Base-by-base conservation (phyloP, 2,329 filamentous ascomycete species). In the Paradendryphiella salina region DNA sequence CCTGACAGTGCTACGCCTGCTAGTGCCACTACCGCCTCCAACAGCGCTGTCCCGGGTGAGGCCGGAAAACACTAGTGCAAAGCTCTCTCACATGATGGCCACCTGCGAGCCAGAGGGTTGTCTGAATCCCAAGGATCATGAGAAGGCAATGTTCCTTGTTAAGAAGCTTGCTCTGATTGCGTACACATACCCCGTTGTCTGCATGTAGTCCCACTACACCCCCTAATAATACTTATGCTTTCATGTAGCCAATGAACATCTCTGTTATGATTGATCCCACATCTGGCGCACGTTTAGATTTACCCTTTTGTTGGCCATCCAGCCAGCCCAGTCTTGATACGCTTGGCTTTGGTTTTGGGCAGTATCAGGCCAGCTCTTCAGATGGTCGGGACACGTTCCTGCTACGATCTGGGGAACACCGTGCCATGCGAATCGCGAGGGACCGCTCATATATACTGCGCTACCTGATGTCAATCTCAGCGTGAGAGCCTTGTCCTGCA, bases 261-360 rank as follows among this genome's bases (percentile, higher is more conserved):
- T 13, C 3, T 29, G 9, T 14, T 41, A 11, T 33, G 15, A 23
- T 61, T 23, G 63, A 51, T 84, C 82, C 66, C 77, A 83, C 87
- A 96, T 95, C 74, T 97, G 93, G 56, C 93, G 81, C 8, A 96
- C 89, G 71, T 97, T 97, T 39, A 97, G 69, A 70, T 97, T 97
- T 64, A 97, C 85, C 56, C 93, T 81, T 75, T 96, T 96, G 39
- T 83, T 84, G 54, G 76, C 77, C 88, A 97, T 92, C 92, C 93
- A 97, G 1, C 89, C 89, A 60, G 79, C 82, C 90, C 91, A 96
- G 33, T 79, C 78, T 42, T 84, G 79, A 65, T 82, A 90, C n/a
- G 53, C 43, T 4, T 56, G 36, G 8, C 58, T 52, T 18, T 59
- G 63, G 13, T 75, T 69, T 46, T 67, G 76, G 1, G 79, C 78